Percentiles rank a stretch among this genome's conserved stretches.
phyloP scores from a whole-genome alignment of 148 eudicot genomes.

The Tetragonia tetragonoides region DNA sequence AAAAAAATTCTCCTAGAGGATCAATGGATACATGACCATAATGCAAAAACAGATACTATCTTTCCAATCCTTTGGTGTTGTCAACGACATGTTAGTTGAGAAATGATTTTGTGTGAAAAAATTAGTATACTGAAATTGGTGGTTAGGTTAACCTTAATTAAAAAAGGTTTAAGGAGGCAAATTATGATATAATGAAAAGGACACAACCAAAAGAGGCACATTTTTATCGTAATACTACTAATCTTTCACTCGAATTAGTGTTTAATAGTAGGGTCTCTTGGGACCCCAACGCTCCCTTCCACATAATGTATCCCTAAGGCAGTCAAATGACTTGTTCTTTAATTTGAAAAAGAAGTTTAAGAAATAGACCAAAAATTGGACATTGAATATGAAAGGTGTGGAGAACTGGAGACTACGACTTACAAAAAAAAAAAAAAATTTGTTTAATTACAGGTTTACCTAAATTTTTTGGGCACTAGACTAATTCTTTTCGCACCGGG shows the following conservation, averaged over 20 bases:
- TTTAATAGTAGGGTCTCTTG: not conserved
- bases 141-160: conserved; percentile 8
- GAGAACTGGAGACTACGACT: too few relatives aligned
- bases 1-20: not conserved
- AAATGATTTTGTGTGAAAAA: conserved; percentile 1
- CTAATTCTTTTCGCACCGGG: too few relatives aligned
- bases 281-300: not conserved
- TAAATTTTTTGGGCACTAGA: too few relatives aligned
- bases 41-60: not conserved
- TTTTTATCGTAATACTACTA: not conserved
- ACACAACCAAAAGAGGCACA: not conserved
- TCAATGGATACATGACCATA: not conserved
- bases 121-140: not conserved
- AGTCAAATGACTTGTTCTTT: conserved; percentile 7
- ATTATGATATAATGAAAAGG: not conserved
- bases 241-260: conserved; percentile 1
- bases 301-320: not conserved
- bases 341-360: not conserved
- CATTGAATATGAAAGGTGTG: too few relatives aligned
- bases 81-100: not conserved
- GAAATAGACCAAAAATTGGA: not conserved
- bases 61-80: not conserved
- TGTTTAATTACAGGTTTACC: too few relatives aligned
- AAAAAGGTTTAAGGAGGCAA: conserved; percentile 6
- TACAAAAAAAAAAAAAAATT: too few relatives aligned